Percentiles rank a stretch among this genome's conserved stretches.
phyloP scores from a whole-genome alignment of 345 rosid species.

The Psidium friedrichsthalianum region DNA sequence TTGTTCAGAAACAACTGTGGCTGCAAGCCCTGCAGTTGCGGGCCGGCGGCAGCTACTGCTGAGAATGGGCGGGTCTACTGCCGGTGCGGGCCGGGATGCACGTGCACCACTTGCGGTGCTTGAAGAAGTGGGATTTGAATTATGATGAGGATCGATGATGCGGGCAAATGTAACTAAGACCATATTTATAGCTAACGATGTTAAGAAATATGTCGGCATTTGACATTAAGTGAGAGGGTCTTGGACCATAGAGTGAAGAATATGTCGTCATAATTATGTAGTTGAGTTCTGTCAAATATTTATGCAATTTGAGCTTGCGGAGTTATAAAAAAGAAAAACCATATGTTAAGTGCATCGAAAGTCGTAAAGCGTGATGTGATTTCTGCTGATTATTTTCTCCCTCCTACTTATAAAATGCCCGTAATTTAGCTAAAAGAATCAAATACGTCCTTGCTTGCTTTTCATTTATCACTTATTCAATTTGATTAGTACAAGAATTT shows the following conservation, averaged over 20 bases:
- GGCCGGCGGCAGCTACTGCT: neutral
- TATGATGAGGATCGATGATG: too few relatives aligned
- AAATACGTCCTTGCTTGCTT: neutral
- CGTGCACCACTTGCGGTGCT: neutral
- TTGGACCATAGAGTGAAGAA: neutral
- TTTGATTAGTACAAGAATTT: neutral
- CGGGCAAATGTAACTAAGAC: neutral
- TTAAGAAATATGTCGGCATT: too few relatives aligned
- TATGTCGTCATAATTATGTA: neutral
- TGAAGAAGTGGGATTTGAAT: neutral
- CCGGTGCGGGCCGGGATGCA: neutral
- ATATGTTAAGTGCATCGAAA: too few relatives aligned
- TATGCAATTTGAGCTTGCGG: neutral
- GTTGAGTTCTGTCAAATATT: neutral
- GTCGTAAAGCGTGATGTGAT: too few relatives aligned
- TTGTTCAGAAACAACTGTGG: neutral
- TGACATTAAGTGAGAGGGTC: neutral
- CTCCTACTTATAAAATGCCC: too few relatives aligned
- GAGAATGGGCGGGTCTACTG: neutral
- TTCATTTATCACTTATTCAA: neutral
- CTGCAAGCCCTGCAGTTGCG: accelerated
- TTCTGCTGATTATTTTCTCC: too few relatives aligned
- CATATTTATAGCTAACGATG: neutral
- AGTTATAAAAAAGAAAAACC: neutral
- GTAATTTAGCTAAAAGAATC: neutral